phyloP scores from a whole-genome alignment of 805 yeast genomes.

The Millerago galiae region DNA sequence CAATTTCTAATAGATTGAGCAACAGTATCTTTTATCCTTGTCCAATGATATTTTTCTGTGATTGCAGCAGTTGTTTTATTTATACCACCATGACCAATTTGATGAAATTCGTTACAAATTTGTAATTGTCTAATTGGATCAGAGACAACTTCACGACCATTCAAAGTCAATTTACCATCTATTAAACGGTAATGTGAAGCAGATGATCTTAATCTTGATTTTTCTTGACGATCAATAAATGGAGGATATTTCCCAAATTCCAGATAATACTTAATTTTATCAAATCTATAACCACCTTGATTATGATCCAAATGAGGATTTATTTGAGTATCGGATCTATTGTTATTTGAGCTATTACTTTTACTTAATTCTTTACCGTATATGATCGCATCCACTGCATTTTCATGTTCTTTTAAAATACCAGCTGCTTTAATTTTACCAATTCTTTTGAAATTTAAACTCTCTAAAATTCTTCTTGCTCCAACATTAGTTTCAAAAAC shows the following conservation, averaged over 20 bases:
- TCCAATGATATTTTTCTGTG: slow-evolving; percentile 84
- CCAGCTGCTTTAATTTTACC: slow-evolving; percentile 88
- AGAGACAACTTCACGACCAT: slow-evolving; percentile 77
- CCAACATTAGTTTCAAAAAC: slow-evolving; percentile 86
- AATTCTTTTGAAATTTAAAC: slow-evolving; percentile 65
- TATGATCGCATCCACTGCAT: slow-evolving; percentile 80
- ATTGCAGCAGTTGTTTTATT: slow-evolving; percentile 78
- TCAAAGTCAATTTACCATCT: slow-evolving; percentile 68
- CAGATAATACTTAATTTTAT: slow-evolving; percentile 68
- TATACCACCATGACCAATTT: slow-evolving; percentile 74
- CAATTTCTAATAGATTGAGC: slow-evolving; percentile 73
- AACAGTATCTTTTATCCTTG: slow-evolving; percentile 82
- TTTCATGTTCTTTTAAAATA: slow-evolving; percentile 73
- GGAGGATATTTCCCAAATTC: slow-evolving; percentile 86
- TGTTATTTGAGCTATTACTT: slow-evolving; percentile 27
- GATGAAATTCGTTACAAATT: slow-evolving; percentile 67
- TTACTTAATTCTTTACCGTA: slow-evolving; percentile 77
- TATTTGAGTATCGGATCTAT: slow-evolving; percentile 1
- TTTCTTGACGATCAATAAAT: slow-evolving; percentile 73
- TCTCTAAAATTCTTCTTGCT: slow-evolving; percentile 72
- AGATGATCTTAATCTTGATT: slow-evolving; percentile 75
- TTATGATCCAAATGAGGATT: slow-evolving; percentile 9
- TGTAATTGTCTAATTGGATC: slow-evolving; percentile 70
- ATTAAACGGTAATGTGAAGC: slow-evolving; percentile 71
- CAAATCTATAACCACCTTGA: slow-evolving; percentile 56